A percentile compares a stretch with the other conserved stretches of the same genome.
phyloP scores from a whole-genome alignment of 129 eudicot species.

The Pulicaria dysenterica region DNA sequence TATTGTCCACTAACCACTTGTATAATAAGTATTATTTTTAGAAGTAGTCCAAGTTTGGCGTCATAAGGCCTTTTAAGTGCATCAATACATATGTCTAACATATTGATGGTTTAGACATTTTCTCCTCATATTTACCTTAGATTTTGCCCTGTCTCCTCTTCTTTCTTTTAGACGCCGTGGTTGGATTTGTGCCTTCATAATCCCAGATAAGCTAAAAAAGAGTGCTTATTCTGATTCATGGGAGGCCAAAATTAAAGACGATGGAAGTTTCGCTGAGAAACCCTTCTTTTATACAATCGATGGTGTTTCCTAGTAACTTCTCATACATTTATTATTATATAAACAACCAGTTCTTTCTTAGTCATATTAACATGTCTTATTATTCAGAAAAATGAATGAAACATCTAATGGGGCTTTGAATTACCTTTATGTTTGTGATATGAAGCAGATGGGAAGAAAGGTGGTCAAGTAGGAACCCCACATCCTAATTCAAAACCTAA shows the following conservation, averaged over 20 bases:
- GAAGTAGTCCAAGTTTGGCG: too few species aligned
- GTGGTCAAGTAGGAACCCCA: conserved; percentile 44
- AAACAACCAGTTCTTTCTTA: too few species aligned
- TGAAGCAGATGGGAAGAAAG: conserved; percentile 45
- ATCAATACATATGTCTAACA: too few species aligned
- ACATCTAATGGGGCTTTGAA: too few species aligned
- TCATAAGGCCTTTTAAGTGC: too few species aligned
- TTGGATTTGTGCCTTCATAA: conserved; percentile 43
- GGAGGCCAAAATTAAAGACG: conserved; percentile 44
- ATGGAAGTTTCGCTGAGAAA: conserved; percentile 61
- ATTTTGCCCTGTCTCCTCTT: too few species aligned
- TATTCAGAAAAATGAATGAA: neutral
- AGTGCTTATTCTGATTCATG: conserved; percentile 54
- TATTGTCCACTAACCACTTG: too few species aligned
- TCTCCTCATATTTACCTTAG: too few species aligned
- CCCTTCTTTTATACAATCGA: conserved; percentile 18
- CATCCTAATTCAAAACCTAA: conserved; percentile 38
- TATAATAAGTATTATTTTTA: neutral
- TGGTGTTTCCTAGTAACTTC: conserved; percentile 56
- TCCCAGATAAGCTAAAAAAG: conserved; percentile 48
- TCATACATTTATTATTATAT: conserved; percentile 30
- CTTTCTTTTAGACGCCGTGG: neutral
- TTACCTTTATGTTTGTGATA: neutral
- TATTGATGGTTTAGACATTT: too few species aligned
- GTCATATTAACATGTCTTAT: too few species aligned